phyloP scores from a whole-genome alignment of 108 stramenopile species.

The Cyclostephanos invisitatus region DNA sequence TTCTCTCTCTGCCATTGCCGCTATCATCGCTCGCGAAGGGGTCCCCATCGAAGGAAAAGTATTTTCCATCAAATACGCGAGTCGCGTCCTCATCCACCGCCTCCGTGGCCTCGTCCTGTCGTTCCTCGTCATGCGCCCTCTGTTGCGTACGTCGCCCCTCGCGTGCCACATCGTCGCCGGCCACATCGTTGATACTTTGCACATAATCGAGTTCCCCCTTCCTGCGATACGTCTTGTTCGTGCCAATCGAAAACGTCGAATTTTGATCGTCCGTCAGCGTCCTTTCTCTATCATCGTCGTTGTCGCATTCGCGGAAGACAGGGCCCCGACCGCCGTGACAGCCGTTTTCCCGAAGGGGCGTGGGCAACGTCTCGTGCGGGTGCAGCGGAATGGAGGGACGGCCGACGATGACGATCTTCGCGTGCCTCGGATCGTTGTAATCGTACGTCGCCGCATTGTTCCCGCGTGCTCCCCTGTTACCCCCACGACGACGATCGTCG shows the following conservation, averaged over 20 bases:
- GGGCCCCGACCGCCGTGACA: background rate
- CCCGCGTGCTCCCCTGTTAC: background rate
- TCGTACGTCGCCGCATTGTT: background rate
- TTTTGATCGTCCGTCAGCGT: background rate
- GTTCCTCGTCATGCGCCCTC: background rate
- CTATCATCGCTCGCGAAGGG: background rate
- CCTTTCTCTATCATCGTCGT: background rate
- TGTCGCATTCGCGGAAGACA: background rate
- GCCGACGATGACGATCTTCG: background rate
- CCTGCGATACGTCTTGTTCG: background rate
- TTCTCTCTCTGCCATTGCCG: background rate
- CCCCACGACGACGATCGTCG: background rate
- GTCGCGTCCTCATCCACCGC: background rate
- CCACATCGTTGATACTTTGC: background rate
- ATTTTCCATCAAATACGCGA: background rate
- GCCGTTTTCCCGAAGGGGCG: background rate
- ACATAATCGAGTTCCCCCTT: background rate
- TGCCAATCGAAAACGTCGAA: background rate
- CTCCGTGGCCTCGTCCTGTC: background rate
- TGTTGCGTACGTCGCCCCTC: background rate
- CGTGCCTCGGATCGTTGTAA: background rate
- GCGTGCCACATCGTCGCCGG: background rate
- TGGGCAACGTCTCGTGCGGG: background rate
- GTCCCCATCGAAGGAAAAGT: background rate
- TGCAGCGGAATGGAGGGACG: background rate